Evolutionary conservation across 2,329 filamentous ascomycete species (phyloP).

Genomic region (Aspergillus awamori): DNA sequence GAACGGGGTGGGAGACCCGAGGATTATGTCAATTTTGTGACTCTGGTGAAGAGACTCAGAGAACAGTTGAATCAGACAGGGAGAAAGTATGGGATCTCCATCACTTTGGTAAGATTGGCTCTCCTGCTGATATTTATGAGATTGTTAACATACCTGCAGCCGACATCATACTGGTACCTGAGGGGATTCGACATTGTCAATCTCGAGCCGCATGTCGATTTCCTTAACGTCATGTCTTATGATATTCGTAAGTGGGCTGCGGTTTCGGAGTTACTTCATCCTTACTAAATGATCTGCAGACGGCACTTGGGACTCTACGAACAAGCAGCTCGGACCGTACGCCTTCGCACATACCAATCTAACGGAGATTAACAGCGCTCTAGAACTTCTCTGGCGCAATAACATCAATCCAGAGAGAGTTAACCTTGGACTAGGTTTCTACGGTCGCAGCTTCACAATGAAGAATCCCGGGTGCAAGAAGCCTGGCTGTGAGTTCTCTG

Average conservation of each 20-base stretch:
- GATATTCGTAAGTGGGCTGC: conserved; percentile 18
- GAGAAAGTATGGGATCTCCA: conserved; percentile 6
- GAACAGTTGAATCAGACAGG: conserved; percentile 5
- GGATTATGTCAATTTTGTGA: conserved; percentile 17
- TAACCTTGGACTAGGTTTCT: conserved; percentile 50
- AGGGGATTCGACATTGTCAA: conserved; percentile 16
- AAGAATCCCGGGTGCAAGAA: conserved; percentile 4
- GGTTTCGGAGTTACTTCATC: background rate
- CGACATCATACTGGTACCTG: conserved; percentile 22
- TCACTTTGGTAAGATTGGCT: conserved; percentile 15
- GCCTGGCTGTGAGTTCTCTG: conserved; percentile 15
- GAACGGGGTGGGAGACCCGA: conserved; percentile 14
- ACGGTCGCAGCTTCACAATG: conserved; percentile 38
- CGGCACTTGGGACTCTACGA: conserved; percentile 27
- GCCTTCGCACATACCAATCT: conserved; percentile 30
- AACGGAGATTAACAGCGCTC: conserved; percentile 32
- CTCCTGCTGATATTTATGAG: background rate
- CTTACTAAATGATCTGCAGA: conserved; percentile 7
- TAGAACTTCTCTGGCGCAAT: conserved; percentile 53
- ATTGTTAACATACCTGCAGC: background rate
- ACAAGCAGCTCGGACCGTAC: conserved; percentile 15
- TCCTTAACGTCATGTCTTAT: conserved; percentile 29
- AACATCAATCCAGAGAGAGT: conserved; percentile 47
- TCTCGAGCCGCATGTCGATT: conserved; percentile 18
- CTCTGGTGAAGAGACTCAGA: conserved; percentile 10